A percentile compares a stretch with the other conserved stretches of the same genome.
Evolutionary conservation across 1,139 yeast species (phyloP).

Genomic region (Blastobotrys niveus): DNA sequence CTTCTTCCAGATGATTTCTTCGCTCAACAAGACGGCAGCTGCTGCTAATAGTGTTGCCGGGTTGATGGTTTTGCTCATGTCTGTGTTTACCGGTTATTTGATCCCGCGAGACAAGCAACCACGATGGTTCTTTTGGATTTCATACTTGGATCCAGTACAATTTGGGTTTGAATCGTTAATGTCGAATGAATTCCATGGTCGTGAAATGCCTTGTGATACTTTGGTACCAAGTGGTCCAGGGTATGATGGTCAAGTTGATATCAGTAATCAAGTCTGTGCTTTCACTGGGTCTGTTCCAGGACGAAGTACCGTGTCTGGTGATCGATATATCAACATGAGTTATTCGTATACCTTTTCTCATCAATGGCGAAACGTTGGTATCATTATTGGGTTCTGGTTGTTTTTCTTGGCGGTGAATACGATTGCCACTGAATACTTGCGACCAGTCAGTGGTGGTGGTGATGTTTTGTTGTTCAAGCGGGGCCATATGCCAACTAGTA

Average conservation of each 20-base stretch:
- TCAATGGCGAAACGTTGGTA: constrained; percentile 65
- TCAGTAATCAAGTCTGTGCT: constrained; percentile 45
- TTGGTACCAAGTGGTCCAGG: constrained; percentile 49
- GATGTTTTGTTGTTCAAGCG: constrained; percentile 53
- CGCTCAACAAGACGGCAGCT: constrained; percentile 49
- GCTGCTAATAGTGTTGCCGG: constrained; percentile 62
- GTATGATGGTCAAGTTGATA: constrained; percentile 39
- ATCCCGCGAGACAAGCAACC: constrained; percentile 50
- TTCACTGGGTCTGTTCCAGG: constrained; percentile 47
- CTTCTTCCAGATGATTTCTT: constrained; percentile 56
- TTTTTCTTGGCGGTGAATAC: constrained; percentile 45
- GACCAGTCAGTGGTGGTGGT: constrained; percentile 52
- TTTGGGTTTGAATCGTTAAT: constrained; percentile 53
- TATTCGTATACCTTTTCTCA: constrained; percentile 45
- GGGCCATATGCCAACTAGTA: constrained; percentile 44
- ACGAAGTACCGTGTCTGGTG: constrained; percentile 43
- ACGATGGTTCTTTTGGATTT: constrained; percentile 56
- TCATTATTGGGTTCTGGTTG: constrained; percentile 49
- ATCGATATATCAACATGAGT: constrained; percentile 39
- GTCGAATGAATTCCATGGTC: constrained; percentile 52
- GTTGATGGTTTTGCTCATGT: constrained; percentile 46
- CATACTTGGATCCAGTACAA: constrained; percentile 51
- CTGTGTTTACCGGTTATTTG: constrained; percentile 56
- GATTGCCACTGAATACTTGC: constrained; percentile 46
- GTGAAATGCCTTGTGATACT: constrained; percentile 44